phyloP scores from a whole-genome alignment of 2,329 filamentous ascomycete genomes.

The Scleromitrula shiraiana region DNA sequence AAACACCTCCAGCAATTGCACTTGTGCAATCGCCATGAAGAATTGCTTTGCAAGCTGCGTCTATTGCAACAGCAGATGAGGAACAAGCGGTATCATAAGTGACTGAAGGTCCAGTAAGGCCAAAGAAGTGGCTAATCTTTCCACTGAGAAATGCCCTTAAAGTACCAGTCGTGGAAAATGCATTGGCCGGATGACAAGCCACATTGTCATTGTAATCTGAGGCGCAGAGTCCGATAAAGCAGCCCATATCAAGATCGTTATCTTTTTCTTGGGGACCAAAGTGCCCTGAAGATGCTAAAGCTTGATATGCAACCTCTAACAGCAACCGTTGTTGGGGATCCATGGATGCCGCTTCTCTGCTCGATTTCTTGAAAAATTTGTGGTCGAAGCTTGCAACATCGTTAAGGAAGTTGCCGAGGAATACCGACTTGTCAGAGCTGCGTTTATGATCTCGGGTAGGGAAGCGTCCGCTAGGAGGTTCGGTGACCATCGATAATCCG shows the following conservation, averaged over 20 bases:
- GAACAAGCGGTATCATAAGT: constrained; percentile 35
- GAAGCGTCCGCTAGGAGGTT: no score
- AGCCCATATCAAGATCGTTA: constrained; percentile 7
- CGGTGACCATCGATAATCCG: no score
- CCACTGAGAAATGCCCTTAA: constrained; percentile 31
- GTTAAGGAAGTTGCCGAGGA: constrained; percentile 13
- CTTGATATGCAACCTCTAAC: constrained; percentile 11
- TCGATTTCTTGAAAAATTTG: constrained; percentile 11
- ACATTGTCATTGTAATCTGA: constrained; percentile 12
- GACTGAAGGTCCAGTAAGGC: constrained; percentile 31
- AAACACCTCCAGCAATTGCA: constrained; percentile 7
- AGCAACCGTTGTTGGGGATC: constrained; percentile 13
- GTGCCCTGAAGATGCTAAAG: constrained; percentile 10
- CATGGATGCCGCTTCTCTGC: constrained; percentile 15
- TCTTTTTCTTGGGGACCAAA: not conserved
- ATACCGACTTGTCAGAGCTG: no score
- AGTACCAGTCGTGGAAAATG: constrained; percentile 26
- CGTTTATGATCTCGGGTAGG: no score
- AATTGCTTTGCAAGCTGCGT: constrained; percentile 24
- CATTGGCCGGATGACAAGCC: constrained; percentile 2
- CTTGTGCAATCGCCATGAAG: constrained; percentile 8
- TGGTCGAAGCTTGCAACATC: constrained; percentile 11
- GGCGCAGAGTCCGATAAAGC: constrained; percentile 10
- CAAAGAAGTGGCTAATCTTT: constrained; percentile 35
- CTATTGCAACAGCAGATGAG: constrained; percentile 30